These are phyloP conservation scores for Musa troglodytarum DNA, from an alignment of 176 grass and related monocot species.

Conservation along the genomic window DNA sequence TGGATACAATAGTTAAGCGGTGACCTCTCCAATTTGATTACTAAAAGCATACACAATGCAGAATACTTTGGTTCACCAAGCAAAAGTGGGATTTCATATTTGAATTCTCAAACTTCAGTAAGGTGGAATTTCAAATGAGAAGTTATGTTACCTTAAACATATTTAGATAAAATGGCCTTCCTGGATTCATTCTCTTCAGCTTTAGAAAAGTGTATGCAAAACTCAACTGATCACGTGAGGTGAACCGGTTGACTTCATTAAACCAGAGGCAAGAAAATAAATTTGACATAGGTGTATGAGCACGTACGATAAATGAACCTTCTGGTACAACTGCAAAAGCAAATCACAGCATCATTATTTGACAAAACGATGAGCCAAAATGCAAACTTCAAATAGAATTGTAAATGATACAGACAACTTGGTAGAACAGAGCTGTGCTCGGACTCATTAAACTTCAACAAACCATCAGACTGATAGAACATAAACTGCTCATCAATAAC, in stretches of 20 bases:
- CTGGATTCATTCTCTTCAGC: slow-evolving; percentile 62
- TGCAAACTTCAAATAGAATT: slow-evolving; percentile 11
- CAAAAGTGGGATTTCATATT: background rate
- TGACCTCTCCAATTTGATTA: background rate
- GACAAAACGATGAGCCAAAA: slow-evolving; percentile 11
- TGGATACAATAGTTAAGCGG: background rate
- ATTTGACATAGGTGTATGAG: slow-evolving; percentile 87
- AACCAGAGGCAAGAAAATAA: slow-evolving; percentile 98
- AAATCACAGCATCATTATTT: slow-evolving; percentile 2
- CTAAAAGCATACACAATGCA: background rate
- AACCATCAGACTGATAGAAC: slow-evolving; percentile 82
- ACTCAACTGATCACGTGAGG: slow-evolving; percentile 81
- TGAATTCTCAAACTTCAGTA: slow-evolving; percentile 2
- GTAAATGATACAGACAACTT: slow-evolving; percentile 53
- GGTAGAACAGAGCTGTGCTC: slow-evolving; percentile 47
- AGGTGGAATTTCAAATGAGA: background rate
- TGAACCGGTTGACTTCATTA: slow-evolving; percentile 77
- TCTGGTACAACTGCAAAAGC: slow-evolving; percentile 81
- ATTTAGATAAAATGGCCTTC: slow-evolving; percentile 56
- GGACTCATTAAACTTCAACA: slow-evolving; percentile 63
- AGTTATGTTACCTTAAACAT: slow-evolving; percentile 79
- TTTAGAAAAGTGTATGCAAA: slow-evolving; percentile 84
- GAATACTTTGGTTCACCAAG: background rate
- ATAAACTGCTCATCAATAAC: slow-evolving; percentile 79
- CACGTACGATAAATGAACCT: slow-evolving; percentile 85